Evolutionary conservation across 2,329 filamentous ascomycete species (phyloP), one percentile per base, ranked within the genome.

Genomic region (Stenocarpella maydis): DNA sequence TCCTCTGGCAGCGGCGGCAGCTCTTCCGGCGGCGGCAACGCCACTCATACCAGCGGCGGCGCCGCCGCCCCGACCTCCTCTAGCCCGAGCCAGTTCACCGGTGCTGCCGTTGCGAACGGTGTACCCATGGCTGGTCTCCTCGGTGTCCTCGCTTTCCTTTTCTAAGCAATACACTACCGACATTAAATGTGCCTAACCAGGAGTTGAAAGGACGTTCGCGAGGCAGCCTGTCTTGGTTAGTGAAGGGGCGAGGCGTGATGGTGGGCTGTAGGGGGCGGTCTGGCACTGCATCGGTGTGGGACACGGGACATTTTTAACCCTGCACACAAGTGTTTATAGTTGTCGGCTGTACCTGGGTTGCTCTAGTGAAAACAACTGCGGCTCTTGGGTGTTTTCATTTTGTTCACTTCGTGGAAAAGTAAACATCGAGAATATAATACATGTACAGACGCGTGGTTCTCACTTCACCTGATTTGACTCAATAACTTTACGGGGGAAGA

Each of bases 61-160:
- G 58, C 43, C 10, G 26, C 58, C 7, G 9, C 28, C n/a, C 43
- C 58, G 14, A 63, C 58, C 12, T 12, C 41, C 0, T 60, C 66
- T 12, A 6, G 12, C 45, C 43, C 66, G 31, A 15, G 21, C 3
- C n/a, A 34, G 6, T 49, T 68, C 66, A 63, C 54, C 26, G 66
- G 45, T 26, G 66, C 54, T 6, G 66, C 54, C 24, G 55, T 50
- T 14, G 45, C 45, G 47, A 68, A 39, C 28, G 66, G 41, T 19
- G 37, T 68, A 12, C 66, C 66, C 31, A n/a, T 68, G 24, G 55
- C 55, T 15, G 66, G 65, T 39, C 41, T 67, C 28, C 58, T 63
- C 58, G 58, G 58, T 31, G 2, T 63, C 28, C 41, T 49, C n/a
- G 58, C 58, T 17, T 49, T 63, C 41, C 58, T 63, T 4, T 19